A percentile compares a stretch with the other conserved stretches of the same genome.
Evolutionary conservation across 106 monocot genomes (phyloP).

Genomic region (Amphibolis antarctica): DNA sequence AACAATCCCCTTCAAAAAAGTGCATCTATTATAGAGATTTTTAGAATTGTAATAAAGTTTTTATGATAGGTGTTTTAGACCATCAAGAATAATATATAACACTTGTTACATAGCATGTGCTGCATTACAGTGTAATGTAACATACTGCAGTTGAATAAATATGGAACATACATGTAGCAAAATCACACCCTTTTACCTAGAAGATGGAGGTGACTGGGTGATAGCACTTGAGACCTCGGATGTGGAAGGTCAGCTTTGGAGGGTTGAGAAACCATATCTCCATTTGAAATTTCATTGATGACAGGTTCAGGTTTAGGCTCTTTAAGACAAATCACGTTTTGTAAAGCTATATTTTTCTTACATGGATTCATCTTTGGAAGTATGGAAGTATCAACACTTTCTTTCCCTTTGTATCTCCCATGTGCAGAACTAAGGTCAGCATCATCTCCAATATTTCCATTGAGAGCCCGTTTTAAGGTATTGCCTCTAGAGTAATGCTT

Average conservation of each 20-base stretch:
- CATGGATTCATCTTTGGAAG: background rate
- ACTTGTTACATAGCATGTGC: too few relatives aligned
- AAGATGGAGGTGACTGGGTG: constrained; percentile 5
- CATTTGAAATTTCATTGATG: background rate
- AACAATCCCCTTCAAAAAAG: too few relatives aligned
- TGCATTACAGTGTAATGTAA: too few relatives aligned
- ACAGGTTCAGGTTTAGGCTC: constrained; percentile 23
- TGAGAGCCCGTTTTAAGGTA: background rate
- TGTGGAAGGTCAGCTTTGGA: background rate
- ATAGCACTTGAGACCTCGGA: constrained; percentile 25
- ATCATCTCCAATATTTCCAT: background rate
- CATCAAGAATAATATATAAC: too few relatives aligned
- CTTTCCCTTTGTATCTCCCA: background rate
- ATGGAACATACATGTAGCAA: background rate
- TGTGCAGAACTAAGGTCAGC: background rate
- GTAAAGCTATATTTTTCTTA: constrained; percentile 7
- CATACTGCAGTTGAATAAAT: background rate
- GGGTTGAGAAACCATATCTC: background rate
- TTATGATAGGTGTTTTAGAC: too few relatives aligned
- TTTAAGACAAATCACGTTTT: constrained; percentile 5
- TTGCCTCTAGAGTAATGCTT: background rate
- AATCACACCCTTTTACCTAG: constrained; percentile 5
- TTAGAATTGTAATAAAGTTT: too few relatives aligned
- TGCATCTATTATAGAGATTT: too few relatives aligned
- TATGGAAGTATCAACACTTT: background rate